Conservation (phyloP, 1,284 basidiomycete species). For the Marasmius sp. region DNA sequence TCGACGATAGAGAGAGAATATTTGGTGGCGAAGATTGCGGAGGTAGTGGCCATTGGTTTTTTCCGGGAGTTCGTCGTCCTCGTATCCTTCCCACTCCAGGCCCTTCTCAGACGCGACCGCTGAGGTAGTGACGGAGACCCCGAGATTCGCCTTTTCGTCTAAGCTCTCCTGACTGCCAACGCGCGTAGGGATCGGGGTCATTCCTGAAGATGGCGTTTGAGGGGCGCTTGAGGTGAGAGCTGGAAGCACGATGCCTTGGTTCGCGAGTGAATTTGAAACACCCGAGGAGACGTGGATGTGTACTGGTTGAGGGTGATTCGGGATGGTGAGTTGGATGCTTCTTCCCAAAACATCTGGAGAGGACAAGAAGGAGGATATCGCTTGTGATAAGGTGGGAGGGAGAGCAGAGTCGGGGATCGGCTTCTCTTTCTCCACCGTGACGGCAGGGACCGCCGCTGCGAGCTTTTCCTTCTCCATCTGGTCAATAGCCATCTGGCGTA, state of each 20-base stretch:
- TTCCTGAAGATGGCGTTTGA: not conserved
- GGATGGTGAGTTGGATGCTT: not conserved
- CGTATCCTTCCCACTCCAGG: conserved; percentile 50
- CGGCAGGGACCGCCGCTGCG: not conserved
- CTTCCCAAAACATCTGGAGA: not conserved
- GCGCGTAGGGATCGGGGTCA: not conserved
- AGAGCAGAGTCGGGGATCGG: not conserved
- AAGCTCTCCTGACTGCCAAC: not conserved
- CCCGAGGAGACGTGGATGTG: not conserved
- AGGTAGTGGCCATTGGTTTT: conserved; percentile 47
- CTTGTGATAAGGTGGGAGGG: not conserved
- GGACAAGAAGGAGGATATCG: not conserved
- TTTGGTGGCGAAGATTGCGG: conserved; percentile 53
- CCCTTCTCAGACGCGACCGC: conserved; percentile 25
- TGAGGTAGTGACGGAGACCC: not conserved
- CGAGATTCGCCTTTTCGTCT: not conserved
- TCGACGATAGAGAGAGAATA: conserved; percentile 57
- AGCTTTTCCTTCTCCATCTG: conserved; percentile 13
- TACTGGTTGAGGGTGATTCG: not conserved
- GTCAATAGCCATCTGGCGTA: conserved; percentile 43
- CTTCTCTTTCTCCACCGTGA: no score
- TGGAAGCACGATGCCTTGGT: not conserved
- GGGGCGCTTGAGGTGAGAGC: not conserved
- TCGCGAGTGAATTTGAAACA: not conserved
- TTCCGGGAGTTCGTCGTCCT: conserved; percentile 47